Evolutionary conservation across 148 eudicot species (phyloP).

Genomic region (Camellia japonica): DNA sequence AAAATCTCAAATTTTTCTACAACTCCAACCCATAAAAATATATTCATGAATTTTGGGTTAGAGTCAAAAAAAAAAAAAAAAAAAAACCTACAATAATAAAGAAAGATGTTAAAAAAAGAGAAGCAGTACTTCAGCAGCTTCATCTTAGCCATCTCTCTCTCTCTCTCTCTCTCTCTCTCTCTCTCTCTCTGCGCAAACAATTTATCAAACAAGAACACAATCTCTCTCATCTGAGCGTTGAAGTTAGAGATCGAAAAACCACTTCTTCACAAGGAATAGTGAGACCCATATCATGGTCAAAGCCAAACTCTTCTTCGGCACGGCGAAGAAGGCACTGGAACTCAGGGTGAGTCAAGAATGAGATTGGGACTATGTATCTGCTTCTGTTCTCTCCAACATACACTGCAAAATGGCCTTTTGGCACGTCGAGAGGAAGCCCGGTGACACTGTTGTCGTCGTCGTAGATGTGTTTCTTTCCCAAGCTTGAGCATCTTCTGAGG

Average conservation of each 20-base stretch:
- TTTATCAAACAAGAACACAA: neutral
- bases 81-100: neutral
- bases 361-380: constrained; percentile 75
- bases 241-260: constrained; percentile 66
- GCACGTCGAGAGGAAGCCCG: constrained; percentile 57
- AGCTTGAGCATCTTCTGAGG: constrained; percentile 69
- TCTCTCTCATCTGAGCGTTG: constrained; percentile 52
- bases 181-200: neutral
- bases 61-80: neutral
- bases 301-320: constrained; percentile 90
- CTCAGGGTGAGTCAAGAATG: constrained; percentile 69
- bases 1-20: constrained; percentile 20
- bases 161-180: neutral
- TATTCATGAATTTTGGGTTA: constrained; percentile 16
- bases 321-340: constrained; percentile 65
- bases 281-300: constrained; percentile 77
- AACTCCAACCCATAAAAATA: constrained; percentile 17
- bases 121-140: neutral
- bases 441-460: constrained; percentile 34
- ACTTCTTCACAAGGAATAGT: constrained; percentile 88
- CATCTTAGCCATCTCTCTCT: constrained; percentile 12
- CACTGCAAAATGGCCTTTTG: constrained; percentile 82
- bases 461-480: constrained; percentile 63
- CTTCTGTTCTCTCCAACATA: constrained; percentile 76
- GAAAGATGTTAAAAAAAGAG: constrained; percentile 25